A percentile compares a stretch with the other conserved stretches of the same genome.
phyloP scores from a whole-genome alignment of 1,284 basidiomycete species.

The Butyriboletus appendiculatus region DNA sequence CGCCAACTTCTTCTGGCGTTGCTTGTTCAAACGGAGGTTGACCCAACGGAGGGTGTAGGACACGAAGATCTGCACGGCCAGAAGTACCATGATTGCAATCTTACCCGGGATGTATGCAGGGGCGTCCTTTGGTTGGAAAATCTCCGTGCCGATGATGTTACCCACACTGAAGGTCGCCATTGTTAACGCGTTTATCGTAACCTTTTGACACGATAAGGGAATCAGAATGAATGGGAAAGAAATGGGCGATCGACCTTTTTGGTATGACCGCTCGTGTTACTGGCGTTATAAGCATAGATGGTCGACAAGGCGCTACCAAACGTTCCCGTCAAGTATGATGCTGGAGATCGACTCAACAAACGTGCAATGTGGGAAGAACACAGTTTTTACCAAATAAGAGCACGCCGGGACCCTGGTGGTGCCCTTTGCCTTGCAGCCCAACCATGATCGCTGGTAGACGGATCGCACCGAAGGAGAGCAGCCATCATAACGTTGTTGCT shows the following conservation, averaged over 20 bases:
- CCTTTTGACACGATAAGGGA: constrained; percentile 17
- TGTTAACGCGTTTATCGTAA: constrained; percentile 36
- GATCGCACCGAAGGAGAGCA: not conserved
- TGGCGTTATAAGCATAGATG: constrained; percentile 67
- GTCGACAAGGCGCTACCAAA: constrained; percentile 62
- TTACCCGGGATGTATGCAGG: constrained; percentile 39
- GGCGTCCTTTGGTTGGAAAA: constrained; percentile 37
- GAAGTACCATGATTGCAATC: constrained; percentile 32
- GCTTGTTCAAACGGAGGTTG: constrained; percentile 27
- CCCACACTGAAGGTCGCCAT: constrained; percentile 31
- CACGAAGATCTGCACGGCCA: constrained; percentile 25
- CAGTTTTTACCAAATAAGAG: constrained; percentile 53
- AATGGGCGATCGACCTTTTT: constrained; percentile 48
- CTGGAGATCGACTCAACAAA: constrained; percentile 30
- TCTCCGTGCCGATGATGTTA: constrained; percentile 37
- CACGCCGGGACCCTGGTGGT: constrained; percentile 49
- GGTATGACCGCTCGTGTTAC: constrained; percentile 66
- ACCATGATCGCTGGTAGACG: constrained; percentile 51
- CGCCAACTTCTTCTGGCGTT: constrained; percentile 15
- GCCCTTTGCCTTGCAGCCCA: constrained; percentile 48
- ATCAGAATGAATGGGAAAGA: not conserved
- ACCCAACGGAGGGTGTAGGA: constrained; percentile 24
- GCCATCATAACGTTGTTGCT: not conserved
- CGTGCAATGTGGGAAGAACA: not conserved
- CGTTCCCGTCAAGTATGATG: constrained; percentile 56